These are phyloP conservation scores for Tuber calosporum DNA, from an alignment of 495 filamentous ascomycete genomes.

Conservation along the genomic window DNA sequence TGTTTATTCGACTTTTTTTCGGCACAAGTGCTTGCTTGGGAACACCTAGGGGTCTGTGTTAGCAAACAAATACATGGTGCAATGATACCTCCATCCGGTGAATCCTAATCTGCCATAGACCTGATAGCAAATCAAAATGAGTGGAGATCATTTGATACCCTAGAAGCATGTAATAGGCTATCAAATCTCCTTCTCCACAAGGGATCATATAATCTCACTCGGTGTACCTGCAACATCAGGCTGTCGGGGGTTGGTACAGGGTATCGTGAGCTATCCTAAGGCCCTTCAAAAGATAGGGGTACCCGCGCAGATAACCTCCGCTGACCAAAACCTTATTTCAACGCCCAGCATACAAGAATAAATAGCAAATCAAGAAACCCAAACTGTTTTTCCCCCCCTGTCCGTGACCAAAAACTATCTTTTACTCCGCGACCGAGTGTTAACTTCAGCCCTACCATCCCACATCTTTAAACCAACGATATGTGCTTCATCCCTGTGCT, in stretches of 20 bases:
- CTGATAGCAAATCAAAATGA: neutral
- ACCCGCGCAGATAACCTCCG: neutral
- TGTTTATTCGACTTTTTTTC: neutral
- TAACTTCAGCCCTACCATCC: neutral
- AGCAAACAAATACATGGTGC: neutral
- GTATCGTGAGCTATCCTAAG: neutral
- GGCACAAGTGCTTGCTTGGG: neutral
- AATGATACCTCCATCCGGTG: neutral
- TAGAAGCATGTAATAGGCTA: neutral
- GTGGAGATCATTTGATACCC: neutral
- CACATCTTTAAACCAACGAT: neutral
- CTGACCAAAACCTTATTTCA: neutral
- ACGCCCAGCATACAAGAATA: neutral
- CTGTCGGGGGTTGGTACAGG: neutral
- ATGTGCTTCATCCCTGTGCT: neutral
- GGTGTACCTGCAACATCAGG: neutral
- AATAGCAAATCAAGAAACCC: neutral
- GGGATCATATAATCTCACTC: neutral
- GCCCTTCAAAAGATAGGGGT: neutral
- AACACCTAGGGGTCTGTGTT: neutral
- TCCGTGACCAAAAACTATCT: neutral
- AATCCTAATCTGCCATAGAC: neutral
- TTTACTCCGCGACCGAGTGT: neutral
- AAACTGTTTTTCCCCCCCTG: neutral
- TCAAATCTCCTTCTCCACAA: neutral